phyloP scores from a whole-genome alignment of 176 grass and related monocot species.

The Eleusine indica region DNA sequence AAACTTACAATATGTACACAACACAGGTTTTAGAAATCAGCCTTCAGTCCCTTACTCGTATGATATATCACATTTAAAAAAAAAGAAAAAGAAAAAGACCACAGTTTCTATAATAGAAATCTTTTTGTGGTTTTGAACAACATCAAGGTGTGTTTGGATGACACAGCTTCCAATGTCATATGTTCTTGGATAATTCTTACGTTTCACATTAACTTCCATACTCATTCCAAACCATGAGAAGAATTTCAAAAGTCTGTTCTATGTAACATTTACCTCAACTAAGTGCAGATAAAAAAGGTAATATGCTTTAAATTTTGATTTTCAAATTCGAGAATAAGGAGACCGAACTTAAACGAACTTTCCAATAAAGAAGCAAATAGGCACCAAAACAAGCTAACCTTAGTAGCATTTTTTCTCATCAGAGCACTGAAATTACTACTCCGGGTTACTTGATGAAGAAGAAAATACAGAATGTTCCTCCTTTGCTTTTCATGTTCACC shows the following conservation, averaged over 20 bases:
- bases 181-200: not conserved
- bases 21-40: not conserved
- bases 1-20: not conserved
- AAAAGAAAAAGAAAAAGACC: not conserved
- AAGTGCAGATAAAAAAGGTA: not conserved
- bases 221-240: not conserved
- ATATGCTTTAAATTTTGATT: not conserved
- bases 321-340: not conserved
- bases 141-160: not conserved
- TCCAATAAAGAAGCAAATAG: conserved; percentile 37
- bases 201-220: not conserved
- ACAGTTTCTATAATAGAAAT: not conserved
- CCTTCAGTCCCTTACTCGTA: not conserved
- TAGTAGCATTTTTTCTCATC: conserved; percentile 87
- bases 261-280: not conserved
- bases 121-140: not conserved
- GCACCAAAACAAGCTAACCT: conserved; percentile 56
- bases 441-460: conserved; percentile 93
- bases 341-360: conserved; percentile 5
- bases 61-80: not conserved
- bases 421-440: conserved; percentile 93
- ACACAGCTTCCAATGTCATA: not conserved
- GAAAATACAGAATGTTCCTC: conserved; percentile 98
- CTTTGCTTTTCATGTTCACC: conserved; percentile 97
- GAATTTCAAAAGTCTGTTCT: not conserved